Base-by-base conservation (phyloP, 164 flowering plant species). In the Magnolia sinica region DNA sequence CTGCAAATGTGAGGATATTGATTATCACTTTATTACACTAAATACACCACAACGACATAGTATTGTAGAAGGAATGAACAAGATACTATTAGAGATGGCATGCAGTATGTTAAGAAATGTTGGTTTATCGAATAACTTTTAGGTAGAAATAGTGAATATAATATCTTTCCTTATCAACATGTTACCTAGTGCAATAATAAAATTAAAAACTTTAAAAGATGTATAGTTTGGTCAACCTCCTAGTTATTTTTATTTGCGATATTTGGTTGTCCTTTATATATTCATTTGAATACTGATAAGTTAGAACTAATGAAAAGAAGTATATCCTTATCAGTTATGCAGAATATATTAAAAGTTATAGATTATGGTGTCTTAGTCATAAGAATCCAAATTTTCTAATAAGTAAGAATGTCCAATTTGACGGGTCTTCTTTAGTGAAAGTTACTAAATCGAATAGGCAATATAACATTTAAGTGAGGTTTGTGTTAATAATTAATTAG, bases 211-310 rank as follows among this genome's bases (percentile, higher is more conserved):
- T 22, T 55, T 55, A 3, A 13, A 73, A 49, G 71, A 79, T 64
- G 70, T 79, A 23, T 74, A 29, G 65, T 22, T 51, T 4, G 65
- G 65, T 63, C 59, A 19, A 45, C 49, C 50, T 58, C 19, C 29
- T 23, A 50, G 74, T 71, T 74, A 79, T 29, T 65, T 13, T 70
- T 7, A 50, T 16, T 49, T 61, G 14, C 68, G 9, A 69, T 78
- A 5, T 78, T 69, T 74, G 68, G 59, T 23, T 77, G 68, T 74
- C 73, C 50, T 5, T 6, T 68, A 67, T 74, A 78, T 59, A 37
- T 49, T 78, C 70, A 61, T 58, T 70, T 78, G 8, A 73, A 19
- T 11, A 68, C 68, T 0, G 73, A 45, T 20, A 61, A 78, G 20
- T 29, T 68, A 18, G 73, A 64, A 10, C 71, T 19, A 20, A 59